These are phyloP conservation scores for Ilyonectria robusta DNA, from an alignment of 2,329 filamentous ascomycete species.

Conservation along the genomic window DNA sequence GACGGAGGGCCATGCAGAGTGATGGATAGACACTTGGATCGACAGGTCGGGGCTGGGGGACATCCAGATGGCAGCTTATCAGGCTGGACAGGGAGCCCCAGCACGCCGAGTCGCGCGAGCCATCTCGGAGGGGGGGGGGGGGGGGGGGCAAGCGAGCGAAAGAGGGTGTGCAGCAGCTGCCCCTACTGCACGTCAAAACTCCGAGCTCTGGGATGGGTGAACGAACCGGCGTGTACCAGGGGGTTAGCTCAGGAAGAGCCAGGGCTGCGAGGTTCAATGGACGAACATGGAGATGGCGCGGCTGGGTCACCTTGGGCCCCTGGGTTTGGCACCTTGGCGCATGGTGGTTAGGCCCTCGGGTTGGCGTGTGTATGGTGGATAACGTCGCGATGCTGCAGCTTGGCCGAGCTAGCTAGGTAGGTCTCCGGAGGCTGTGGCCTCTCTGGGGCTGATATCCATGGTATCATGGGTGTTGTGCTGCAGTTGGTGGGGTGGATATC, in stretches of 20 bases:
- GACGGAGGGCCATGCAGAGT: conserved; percentile 3
- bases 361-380: no score
- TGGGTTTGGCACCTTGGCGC: background rate
- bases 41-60: background rate
- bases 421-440: background rate
- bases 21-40: conserved; percentile 12
- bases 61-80: conserved; percentile 19
- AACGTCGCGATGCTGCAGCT: no score
- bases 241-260: background rate
- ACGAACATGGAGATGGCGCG: background rate
- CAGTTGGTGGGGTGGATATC: background rate
- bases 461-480: background rate
- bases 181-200: conserved; percentile 8
- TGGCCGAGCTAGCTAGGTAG: no score
- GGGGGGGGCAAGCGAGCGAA: background rate
- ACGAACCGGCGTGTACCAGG: conserved; percentile 13
- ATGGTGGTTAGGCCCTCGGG: background rate
- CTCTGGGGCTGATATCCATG: conserved; percentile 3
- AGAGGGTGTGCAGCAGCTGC: conserved; percentile 11
- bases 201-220: conserved; percentile 11
- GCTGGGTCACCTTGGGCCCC: background rate
- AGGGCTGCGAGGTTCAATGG: background rate
- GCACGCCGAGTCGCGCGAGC: background rate
- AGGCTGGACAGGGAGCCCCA: conserved; percentile 13
- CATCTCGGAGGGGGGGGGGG: background rate